Evolutionary conservation across 495 filamentous ascomycete genomes (phyloP).

Genomic region (Trichoderma virens): DNA sequence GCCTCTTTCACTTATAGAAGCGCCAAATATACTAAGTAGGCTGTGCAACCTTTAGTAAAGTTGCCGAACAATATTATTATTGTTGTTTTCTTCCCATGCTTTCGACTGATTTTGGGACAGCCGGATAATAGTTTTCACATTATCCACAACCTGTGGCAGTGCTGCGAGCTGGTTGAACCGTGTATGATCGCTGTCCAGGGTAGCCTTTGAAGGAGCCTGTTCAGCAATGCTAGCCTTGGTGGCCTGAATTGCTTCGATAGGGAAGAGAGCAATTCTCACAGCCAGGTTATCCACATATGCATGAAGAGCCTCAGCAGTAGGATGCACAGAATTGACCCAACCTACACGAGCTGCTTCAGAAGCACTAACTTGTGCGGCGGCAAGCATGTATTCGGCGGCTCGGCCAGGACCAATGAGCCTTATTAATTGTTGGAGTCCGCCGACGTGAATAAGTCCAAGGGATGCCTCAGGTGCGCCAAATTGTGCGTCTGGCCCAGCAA

Average conservation of each 20-base stretch:
- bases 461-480: background rate
- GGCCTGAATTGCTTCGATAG: background rate
- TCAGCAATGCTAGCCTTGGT: background rate
- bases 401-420: background rate
- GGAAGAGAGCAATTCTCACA: background rate
- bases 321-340: background rate
- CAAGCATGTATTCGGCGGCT: background rate
- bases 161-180: too few species aligned
- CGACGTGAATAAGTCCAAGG: background rate
- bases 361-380: background rate
- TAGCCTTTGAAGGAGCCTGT: background rate
- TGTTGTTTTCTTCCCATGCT: too few species aligned
- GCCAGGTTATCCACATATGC: background rate
- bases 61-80: too few species aligned
- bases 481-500: background rate
- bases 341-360: background rate
- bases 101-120: too few species aligned
- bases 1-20: too few species aligned
- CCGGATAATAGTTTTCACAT: too few species aligned
- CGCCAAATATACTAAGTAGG: too few species aligned
- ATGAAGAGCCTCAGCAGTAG: background rate
- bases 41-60: too few species aligned
- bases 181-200: too few species aligned
- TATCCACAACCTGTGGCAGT: too few species aligned
- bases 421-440: background rate